Evolutionary conservation across 2,329 filamentous ascomycete genomes (phyloP), one percentile per base, ranked within the genome.

Genomic region (Verticillium isaacii): DNA sequence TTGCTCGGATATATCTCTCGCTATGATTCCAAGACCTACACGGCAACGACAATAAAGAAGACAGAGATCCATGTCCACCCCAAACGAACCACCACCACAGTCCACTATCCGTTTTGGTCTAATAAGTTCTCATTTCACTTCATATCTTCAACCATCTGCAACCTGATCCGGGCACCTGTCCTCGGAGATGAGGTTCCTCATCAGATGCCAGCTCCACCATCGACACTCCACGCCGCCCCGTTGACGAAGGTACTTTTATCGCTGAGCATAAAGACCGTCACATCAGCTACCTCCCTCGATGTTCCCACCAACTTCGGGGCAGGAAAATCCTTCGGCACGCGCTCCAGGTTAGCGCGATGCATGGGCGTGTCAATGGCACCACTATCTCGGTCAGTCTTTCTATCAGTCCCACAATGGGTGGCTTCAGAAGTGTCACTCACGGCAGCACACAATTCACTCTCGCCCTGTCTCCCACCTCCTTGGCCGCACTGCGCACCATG

Each of bases 281-380:
- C 61, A n/a, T 54, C 61, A 15, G 61, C 60, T 8, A 59, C 52
- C 19, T 63, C 60, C 14, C 59, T 57, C 7, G 62, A 52, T 8
- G n/a, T 57, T 2, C 62, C 57, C 25, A 61, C 62, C n/a, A 54
- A 15, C 11, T 52, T 60, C 14, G 60, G 62, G 2, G 62, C 60
- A n/a, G 60, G 60, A 3, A 62, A 63, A 14, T 63, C 57, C 5
- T 60, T 60, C 8, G 23, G 37, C 2, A 60, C 57, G 11, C 60
- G 32, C 34, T 45, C 60, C n/a, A 60, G 54, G n/a, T 62, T 62
- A 12, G 41, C 62, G 11, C 41, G 60, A 11, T 62, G 62, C 62
- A 60, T 62, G 9, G 57, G 60, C 2, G 62, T 62, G 36, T 64
- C 62, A 4, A 64, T 62, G 2, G 61, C 58, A 12, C 60, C 62